phyloP scores from a whole-genome alignment of 2,329 filamentous ascomycete genomes.

The Sporothrix phasma region DNA sequence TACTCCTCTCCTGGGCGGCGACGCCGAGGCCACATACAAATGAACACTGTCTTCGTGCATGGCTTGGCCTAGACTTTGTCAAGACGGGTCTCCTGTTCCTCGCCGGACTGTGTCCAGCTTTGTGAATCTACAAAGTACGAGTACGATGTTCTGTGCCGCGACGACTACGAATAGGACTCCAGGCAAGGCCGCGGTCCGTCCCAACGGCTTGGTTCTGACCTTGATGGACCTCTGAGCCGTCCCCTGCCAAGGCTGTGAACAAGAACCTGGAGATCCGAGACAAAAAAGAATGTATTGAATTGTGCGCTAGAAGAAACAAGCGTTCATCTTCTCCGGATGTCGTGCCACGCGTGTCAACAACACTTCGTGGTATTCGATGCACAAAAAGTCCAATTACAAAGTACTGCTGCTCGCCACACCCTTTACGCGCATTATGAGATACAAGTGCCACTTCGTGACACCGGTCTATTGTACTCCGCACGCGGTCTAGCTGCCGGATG shows the following conservation, averaged over 20 bases:
- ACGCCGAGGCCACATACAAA: background rate
- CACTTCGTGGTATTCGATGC: background rate
- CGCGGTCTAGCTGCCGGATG: no score
- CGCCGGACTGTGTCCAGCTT: background rate
- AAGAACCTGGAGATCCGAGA: constrained; percentile 4
- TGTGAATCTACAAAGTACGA: no score
- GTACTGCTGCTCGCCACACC: background rate
- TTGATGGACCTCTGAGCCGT: background rate
- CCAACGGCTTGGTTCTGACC: constrained; percentile 3
- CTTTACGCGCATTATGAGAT: background rate
- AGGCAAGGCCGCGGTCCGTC: background rate
- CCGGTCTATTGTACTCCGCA: background rate
- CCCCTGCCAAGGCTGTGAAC: constrained; percentile 5
- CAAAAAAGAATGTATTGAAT: background rate
- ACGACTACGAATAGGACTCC: no score
- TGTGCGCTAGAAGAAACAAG: background rate
- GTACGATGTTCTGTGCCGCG: no score
- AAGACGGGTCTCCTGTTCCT: no score
- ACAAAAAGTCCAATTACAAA: background rate
- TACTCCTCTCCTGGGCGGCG: background rate
- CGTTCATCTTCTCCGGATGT: background rate
- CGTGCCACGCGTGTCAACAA: background rate
- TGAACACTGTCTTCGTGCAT: no score
- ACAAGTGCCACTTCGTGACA: background rate
- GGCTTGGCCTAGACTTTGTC: no score